These are phyloP conservation scores for Plasmodium billcollinsi DNA, from an alignment of 169 alveolate species.

Conservation along the genomic window DNA sequence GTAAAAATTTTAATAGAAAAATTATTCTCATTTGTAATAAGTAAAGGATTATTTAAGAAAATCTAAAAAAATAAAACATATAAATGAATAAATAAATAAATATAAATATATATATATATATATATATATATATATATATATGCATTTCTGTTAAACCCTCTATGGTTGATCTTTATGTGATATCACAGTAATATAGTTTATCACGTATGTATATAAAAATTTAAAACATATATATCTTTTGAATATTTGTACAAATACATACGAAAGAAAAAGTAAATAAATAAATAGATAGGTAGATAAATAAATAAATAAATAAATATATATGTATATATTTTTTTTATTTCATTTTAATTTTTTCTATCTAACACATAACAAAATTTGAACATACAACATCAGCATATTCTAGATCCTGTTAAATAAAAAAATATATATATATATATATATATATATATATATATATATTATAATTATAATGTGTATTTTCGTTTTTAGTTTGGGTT, in stretches of 20 bases:
- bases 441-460: no score
- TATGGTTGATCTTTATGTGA: no score
- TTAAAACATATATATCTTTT: no score
- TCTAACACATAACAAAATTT: slow-evolving; percentile 74
- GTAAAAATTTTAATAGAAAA: slow-evolving; percentile 1
- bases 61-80: slow-evolving; percentile 25
- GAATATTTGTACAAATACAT: no score
- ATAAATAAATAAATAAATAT: background rate
- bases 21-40: slow-evolving; percentile 39
- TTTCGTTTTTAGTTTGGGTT: no score
- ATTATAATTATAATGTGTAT: no score
- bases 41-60: slow-evolving; percentile 34
- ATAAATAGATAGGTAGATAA: background rate
- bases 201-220: no score
- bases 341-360: slow-evolving; percentile 20
- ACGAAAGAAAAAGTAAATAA: no score
- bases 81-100: background rate
- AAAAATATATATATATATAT: background rate
- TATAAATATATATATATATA: background rate
- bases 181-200: no score
- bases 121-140: slow-evolving; percentile 6
- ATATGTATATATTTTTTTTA: background rate
- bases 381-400: slow-evolving; percentile 63
- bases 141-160: no score
- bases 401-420: slow-evolving; percentile 44